Conservation (phyloP, 192 early-diverging fungal genomes). For the Gonapodya prolifera region DNA sequence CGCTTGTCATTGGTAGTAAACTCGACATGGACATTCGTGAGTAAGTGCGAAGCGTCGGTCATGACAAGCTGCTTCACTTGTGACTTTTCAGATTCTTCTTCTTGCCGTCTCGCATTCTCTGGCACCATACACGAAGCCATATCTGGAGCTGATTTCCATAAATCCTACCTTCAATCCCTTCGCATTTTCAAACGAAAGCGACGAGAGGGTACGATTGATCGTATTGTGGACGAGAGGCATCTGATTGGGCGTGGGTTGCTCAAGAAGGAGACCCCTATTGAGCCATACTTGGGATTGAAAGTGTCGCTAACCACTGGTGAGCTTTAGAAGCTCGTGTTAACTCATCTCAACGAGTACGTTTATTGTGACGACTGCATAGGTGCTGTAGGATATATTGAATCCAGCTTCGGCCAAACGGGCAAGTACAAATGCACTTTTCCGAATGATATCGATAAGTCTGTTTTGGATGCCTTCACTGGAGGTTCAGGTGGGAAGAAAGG, state of each 20-base stretch:
- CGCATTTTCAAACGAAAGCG: slow-evolving; percentile 2
- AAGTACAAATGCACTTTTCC: slow-evolving; percentile 1
- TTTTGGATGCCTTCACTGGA: neutral
- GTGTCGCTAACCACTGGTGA: neutral
- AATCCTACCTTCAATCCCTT: neutral
- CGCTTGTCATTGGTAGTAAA: neutral
- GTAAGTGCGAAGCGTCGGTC: neutral
- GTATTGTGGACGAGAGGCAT: neutral
- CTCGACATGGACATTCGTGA: slow-evolving; percentile 1
- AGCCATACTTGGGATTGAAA: neutral
- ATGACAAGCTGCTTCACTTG: neutral
- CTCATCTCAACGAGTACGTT: neutral
- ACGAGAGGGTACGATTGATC: neutral
- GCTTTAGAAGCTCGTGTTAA: neutral
- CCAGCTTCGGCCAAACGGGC: neutral
- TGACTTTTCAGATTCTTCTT: neutral
- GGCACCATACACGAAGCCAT: neutral
- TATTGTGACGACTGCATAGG: neutral
- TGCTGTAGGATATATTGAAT: neutral
- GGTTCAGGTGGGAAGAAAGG: neutral
- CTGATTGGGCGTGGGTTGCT: neutral
- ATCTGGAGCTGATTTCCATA: neutral
- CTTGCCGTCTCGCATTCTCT: neutral
- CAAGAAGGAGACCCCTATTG: neutral
- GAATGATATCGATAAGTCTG: neutral